These are phyloP conservation scores for Miamiensis avidus DNA, from an alignment of 169 alveolate species.

Conservation along the genomic window DNA sequence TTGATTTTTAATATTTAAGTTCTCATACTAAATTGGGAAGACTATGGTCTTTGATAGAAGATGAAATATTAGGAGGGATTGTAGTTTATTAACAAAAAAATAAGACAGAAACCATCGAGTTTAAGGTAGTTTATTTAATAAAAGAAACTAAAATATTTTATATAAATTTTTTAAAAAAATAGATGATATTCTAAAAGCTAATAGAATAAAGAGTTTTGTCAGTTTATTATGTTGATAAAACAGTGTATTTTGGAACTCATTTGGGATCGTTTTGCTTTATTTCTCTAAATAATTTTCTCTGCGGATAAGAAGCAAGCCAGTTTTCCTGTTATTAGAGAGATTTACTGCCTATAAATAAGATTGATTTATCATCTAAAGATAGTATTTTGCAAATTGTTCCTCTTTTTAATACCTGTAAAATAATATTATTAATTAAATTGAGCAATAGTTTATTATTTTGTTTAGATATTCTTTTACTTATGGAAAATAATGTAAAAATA, in stretches of 20 bases:
- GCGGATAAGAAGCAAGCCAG: no score
- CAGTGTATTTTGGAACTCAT: neutral
- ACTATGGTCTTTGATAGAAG: neutral
- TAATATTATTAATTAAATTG: no score
- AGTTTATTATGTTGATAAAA: no score
- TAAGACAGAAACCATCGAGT: neutral
- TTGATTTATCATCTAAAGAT: neutral
- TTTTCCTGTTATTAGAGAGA: no score
- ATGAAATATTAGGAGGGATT: neutral
- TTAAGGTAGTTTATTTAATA: no score
- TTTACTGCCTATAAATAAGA: no score
- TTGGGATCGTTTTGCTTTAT: neutral
- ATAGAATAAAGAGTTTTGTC: neutral
- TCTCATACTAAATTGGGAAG: neutral
- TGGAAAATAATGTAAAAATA: neutral
- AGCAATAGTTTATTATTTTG: neutral
- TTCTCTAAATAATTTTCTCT: no score
- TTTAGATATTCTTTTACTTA: neutral
- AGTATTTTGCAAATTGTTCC: neutral
- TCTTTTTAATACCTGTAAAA: neutral
- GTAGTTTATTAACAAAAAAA: no score
- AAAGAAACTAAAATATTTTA: no score
- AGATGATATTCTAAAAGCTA: neutral
- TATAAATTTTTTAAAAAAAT: no score
- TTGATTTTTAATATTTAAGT: neutral